Conservation (phyloP, 1,284 basidiomycete genomes). For the Phenoliferia sp. region DNA sequence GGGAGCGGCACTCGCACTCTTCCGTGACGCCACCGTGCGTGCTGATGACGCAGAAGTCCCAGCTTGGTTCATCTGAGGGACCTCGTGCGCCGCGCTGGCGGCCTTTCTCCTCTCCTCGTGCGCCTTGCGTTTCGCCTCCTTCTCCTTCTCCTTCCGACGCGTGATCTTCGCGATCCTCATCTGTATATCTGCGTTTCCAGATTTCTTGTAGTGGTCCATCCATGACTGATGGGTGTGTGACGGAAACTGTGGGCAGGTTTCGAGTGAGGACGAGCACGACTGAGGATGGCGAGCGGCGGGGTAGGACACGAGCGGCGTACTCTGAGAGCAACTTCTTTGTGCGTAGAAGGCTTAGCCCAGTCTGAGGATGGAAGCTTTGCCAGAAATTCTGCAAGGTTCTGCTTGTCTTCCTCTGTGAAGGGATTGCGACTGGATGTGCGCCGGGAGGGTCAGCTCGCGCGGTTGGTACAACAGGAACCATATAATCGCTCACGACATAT, state of each 20-base stretch:
- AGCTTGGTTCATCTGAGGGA: too few species aligned
- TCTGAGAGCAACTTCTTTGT: background rate
- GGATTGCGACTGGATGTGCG: background rate
- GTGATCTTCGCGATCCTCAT: background rate
- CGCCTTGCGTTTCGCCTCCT: background rate
- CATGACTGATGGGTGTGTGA: conserved; percentile 8
- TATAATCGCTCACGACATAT: too few species aligned
- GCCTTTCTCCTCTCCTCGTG: background rate
- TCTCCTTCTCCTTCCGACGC: background rate
- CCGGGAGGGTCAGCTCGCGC: too few species aligned
- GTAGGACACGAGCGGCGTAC: conserved; percentile 1
- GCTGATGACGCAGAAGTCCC: too few species aligned
- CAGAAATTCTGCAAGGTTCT: conserved; percentile 10
- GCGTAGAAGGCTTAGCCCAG: background rate
- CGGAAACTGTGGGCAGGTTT: conserved; percentile 5
- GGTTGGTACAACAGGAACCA: too few species aligned
- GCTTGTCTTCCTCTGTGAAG: conserved; percentile 9
- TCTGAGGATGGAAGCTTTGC: background rate
- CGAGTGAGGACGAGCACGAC: too few species aligned
- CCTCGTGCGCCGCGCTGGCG: background rate
- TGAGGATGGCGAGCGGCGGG: too few species aligned
- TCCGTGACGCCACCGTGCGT: too few species aligned
- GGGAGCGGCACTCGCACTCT: too few species aligned
- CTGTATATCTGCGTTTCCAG: background rate
- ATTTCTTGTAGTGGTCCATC: conserved; percentile 15